Evolutionary conservation across 2,329 filamentous ascomycete species (phyloP).

Genomic region (Curvularia spicifera): DNA sequence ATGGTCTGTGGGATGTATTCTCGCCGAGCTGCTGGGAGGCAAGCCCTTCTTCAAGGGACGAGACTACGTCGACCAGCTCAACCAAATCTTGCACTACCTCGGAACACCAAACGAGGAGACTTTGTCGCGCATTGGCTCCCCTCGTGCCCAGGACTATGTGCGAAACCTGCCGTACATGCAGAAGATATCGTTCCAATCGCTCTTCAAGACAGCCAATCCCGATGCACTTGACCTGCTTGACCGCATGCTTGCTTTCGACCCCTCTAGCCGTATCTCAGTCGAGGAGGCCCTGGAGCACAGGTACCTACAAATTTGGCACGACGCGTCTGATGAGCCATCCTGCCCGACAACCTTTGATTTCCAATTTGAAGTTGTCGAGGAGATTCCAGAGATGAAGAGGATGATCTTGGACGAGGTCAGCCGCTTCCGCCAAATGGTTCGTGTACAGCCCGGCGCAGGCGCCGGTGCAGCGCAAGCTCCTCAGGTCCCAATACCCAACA

Average conservation of each 20-base stretch:
- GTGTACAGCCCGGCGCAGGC: slow-evolving; percentile 47
- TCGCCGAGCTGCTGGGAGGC: slow-evolving; percentile 93
- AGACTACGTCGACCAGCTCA: slow-evolving; percentile 98
- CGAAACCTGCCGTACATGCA: slow-evolving; percentile 94
- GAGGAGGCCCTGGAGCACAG: slow-evolving; percentile 95
- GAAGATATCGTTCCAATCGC: slow-evolving; percentile 84
- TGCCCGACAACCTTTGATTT: slow-evolving; percentile 97
- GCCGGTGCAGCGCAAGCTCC: slow-evolving; percentile 49
- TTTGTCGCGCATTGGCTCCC: slow-evolving; percentile 88
- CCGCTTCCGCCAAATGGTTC: slow-evolving; percentile 73
- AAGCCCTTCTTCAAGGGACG: slow-evolving; percentile 99
- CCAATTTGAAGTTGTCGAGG: slow-evolving; percentile 96
- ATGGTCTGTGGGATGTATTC: slow-evolving; percentile 98
- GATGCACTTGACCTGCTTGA: slow-evolving; percentile 95
- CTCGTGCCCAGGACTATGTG: slow-evolving; percentile 96
- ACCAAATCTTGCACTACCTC: slow-evolving; percentile 98
- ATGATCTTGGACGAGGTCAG: slow-evolving; percentile 97
- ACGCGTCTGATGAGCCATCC: slow-evolving; percentile 91
- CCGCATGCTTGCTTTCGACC: slow-evolving; percentile 97
- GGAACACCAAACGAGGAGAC: slow-evolving; percentile 97
- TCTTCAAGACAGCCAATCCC: slow-evolving; percentile 95
- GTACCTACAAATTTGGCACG: slow-evolving; percentile 98
- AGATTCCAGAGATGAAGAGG: slow-evolving; percentile 91
- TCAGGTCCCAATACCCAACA: slow-evolving; percentile 68
- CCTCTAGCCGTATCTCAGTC: slow-evolving; percentile 88